These are phyloP conservation scores for Margaritispora aquatica DNA, from an alignment of 495 filamentous ascomycete genomes.

Conservation along the genomic window DNA sequence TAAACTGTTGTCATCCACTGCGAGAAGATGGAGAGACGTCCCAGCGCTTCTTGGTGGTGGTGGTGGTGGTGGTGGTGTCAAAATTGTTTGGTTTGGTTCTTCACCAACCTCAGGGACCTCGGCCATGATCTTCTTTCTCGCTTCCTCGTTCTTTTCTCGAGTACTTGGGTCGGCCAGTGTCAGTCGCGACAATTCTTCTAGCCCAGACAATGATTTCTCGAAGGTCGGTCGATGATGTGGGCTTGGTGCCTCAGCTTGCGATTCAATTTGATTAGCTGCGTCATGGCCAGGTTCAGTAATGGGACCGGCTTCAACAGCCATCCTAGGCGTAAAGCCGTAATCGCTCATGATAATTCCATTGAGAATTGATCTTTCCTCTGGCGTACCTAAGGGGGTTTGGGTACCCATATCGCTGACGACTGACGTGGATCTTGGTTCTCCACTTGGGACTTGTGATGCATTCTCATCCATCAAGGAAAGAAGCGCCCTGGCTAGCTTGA, in stretches of 20 bases:
- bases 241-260: background rate
- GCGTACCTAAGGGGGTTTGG: conserved; percentile 18
- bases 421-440: background rate
- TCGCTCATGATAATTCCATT: conserved; percentile 17
- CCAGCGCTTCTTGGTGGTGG: background rate
- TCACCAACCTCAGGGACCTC: background rate
- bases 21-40: conserved; percentile 13
- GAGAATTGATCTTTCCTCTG: conserved; percentile 11
- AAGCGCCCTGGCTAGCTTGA: conserved; percentile 17
- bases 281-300: background rate
- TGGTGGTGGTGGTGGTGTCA: background rate
- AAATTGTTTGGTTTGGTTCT: background rate
- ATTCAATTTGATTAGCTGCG: background rate
- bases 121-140: background rate
- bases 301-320: background rate
- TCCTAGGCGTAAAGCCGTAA: conserved; percentile 11
- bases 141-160: background rate
- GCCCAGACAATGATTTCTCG: background rate
- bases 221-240: background rate
- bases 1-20: conserved; percentile 67
- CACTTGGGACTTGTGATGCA: background rate
- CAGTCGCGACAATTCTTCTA: background rate
- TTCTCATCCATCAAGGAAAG: conserved; percentile 10
- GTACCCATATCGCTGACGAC: conserved; percentile 3
- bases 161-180: background rate